Conservation (phyloP, 1,139 yeast genomes). For the Saccharomyces hybrid region DNA sequence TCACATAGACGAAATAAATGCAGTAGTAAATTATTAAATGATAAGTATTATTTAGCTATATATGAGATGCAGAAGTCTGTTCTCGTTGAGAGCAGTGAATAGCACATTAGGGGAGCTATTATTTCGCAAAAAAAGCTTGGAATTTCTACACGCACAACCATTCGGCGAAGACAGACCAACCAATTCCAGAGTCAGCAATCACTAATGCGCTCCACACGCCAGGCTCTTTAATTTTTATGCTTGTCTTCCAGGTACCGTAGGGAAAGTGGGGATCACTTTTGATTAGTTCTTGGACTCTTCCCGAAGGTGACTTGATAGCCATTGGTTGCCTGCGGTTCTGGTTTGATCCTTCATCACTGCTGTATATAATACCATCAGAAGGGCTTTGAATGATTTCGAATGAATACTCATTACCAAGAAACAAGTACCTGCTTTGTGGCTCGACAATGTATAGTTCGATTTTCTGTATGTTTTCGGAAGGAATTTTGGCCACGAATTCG, state of each 20-base stretch:
- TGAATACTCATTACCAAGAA: constrained; percentile 50
- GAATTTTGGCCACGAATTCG: constrained; percentile 65
- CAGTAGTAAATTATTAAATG: neutral
- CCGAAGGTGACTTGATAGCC: constrained; percentile 78
- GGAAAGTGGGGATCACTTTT: constrained; percentile 41
- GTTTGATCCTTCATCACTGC: constrained; percentile 32
- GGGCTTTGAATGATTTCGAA: constrained; percentile 64
- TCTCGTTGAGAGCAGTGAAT: too few species aligned
- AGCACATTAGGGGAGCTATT: too few species aligned
- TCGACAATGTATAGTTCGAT: constrained; percentile 75
- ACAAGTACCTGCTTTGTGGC: constrained; percentile 69
- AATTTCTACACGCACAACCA: constrained; percentile 54
- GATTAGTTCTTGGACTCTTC: constrained; percentile 58
- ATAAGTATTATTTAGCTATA: neutral
- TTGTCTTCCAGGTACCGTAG: constrained; percentile 51
- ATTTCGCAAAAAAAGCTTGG: neutral
- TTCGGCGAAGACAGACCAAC: constrained; percentile 89
- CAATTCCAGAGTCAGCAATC: constrained; percentile 67
- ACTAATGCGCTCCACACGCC: constrained; percentile 84
- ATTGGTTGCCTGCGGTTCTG: constrained; percentile 41
- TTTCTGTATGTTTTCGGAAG: constrained; percentile 59
- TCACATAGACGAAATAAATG: neutral
- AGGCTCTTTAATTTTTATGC: constrained; percentile 54
- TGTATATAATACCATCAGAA: constrained; percentile 44
- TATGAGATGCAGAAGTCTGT: neutral